Base-by-base conservation (phyloP, 75 land plant genomes). In the Gnetum montanum region DNA sequence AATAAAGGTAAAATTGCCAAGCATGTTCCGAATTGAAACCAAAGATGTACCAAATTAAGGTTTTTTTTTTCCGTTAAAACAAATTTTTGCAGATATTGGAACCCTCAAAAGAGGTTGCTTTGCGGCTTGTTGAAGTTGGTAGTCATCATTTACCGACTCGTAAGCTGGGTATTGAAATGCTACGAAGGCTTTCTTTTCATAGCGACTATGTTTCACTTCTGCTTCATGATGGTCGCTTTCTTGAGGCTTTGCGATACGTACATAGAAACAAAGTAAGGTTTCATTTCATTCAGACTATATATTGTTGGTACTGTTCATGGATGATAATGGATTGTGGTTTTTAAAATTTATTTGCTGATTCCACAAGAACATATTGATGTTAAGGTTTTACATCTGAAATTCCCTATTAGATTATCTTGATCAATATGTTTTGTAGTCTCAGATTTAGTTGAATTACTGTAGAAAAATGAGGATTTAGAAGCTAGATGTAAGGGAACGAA, bases 71-170 rank as follows among this genome's bases (percentile, higher is more conserved):
- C n/a, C n/a, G n/a, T n/a, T n/a, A n/a, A n/a, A n/a, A n/a, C n/a
- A n/a, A n/a, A n/a, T 24, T 11, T 68, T 15, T 38, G 46, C 82
- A 88, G 94, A 77, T 88, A 46, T 12, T 90, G 28, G 96, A 85
- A 49, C 91, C 99, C n/a, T 94, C 96, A 27, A 86, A 75, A 64
- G 88, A 81, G 64, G 86, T 90, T 53, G 99, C 88, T 33, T 46
- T 77, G 57, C 85, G 86, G 52, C 80, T 94, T 4, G 30, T 89
- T 45, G 95, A 90, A 36, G 74, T 77, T 18, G 96, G 91, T 27
- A 64, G 69, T 13, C 70, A 68, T 46, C 66, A 72, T 66, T 28
- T 30, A 3, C 83, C 61, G 12, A 83, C 73, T 8, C 61, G 76
- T 63, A 77, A 75, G 59, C 26, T 82, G 53, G 98, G 85, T 4